Conservation (phyloP, 176 grass and related monocot genomes). For the Aegilops longissima region DNA sequence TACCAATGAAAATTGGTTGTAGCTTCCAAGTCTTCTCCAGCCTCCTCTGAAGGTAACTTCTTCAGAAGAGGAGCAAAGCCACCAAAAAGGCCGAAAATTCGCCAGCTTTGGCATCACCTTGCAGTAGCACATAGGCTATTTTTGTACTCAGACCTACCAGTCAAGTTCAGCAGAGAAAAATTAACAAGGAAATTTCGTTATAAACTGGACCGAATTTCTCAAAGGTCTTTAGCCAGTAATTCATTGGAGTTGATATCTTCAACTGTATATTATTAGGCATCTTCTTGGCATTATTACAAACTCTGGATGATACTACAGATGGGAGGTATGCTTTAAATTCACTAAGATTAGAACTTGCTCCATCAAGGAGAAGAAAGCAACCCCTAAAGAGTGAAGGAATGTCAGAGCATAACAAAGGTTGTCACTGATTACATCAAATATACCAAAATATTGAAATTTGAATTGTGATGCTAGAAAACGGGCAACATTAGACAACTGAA, state of each 20-base stretch:
- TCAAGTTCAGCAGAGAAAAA: constrained; percentile 13
- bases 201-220: background rate
- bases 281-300: background rate
- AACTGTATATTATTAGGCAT: constrained; percentile 19
- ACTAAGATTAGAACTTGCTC: background rate
- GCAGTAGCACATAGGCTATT: background rate
- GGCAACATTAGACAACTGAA: background rate
- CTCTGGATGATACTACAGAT: constrained; percentile 14
- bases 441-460: background rate
- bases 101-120: background rate
- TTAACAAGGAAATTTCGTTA: constrained; percentile 33
- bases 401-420: background rate
- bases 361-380: background rate
- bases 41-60: too few species aligned
- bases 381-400: constrained; percentile 20
- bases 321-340: constrained; percentile 33
- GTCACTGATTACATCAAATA: background rate
- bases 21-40: too few species aligned
- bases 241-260: constrained; percentile 20
- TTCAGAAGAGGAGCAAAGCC: too few species aligned
- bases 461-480: background rate
- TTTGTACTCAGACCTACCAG: background rate
- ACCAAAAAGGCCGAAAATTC: too few species aligned
- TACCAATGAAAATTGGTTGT: too few species aligned
- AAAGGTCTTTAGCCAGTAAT: constrained; percentile 31